Percentiles rank a stretch among this genome's conserved stretches.
Evolutionary conservation across 306 rosid species (phyloP).

Genomic region (Trifolium pratense): DNA sequence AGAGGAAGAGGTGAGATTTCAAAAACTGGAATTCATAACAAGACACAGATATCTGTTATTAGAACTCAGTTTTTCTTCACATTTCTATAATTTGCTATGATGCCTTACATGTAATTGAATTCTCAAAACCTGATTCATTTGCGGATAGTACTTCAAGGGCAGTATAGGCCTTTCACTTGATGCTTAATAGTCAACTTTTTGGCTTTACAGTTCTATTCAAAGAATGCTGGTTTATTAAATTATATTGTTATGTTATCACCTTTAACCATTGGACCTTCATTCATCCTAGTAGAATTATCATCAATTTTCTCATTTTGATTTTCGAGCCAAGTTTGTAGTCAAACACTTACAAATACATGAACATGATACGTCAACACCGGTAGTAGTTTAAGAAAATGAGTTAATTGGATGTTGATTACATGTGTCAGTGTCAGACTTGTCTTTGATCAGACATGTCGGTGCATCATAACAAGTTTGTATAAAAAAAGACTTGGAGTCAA

Average conservation of each 20-base stretch:
- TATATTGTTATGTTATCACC: constrained; percentile 5
- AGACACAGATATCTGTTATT: too few relatives aligned
- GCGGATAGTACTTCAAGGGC: neutral
- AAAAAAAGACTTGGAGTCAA: too few relatives aligned
- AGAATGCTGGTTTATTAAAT: constrained; percentile 18
- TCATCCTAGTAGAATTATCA: constrained; percentile 13
- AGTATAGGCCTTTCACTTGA: constrained; percentile 1
- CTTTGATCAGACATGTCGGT: too few relatives aligned
- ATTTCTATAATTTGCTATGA: neutral
- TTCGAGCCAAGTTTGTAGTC: neutral
- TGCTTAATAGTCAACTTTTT: neutral
- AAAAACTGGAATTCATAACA: too few relatives aligned
- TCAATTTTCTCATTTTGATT: neutral
- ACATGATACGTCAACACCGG: too few relatives aligned
- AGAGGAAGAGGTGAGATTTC: too few relatives aligned
- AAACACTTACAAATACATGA: too few relatives aligned
- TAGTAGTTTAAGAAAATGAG: too few relatives aligned
- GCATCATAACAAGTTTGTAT: too few relatives aligned
- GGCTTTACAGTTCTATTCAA: neutral
- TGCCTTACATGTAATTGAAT: constrained; percentile 23
- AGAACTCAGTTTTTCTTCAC: constrained; percentile 7
- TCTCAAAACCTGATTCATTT: constrained; percentile 16
- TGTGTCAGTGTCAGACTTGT: too few relatives aligned
- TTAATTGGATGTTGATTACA: too few relatives aligned
- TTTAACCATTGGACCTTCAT: neutral